Evolutionary conservation across 805 yeast species (phyloP).

Genomic region (Zygotorulaspora florentina): DNA sequence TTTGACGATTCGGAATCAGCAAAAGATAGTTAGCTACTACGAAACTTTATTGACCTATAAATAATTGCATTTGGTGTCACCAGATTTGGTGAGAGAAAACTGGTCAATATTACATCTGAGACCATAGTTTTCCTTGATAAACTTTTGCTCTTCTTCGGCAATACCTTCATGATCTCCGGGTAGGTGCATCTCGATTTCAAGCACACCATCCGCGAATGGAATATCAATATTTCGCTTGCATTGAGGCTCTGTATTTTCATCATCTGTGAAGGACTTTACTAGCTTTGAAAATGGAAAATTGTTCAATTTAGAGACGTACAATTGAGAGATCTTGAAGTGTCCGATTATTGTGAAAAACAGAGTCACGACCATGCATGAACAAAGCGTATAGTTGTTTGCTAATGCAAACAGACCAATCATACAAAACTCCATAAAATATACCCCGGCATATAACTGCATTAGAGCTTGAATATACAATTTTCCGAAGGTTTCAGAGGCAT

Average conservation of each 20-base stretch:
- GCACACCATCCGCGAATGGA: constrained; percentile 15
- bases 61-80: constrained; percentile 13
- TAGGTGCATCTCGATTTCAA: constrained; percentile 37
- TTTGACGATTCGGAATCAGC: constrained; percentile 9
- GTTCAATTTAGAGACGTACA: constrained; percentile 14
- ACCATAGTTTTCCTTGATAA: constrained; percentile 16
- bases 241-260: neutral
- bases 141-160: constrained; percentile 23
- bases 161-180: constrained; percentile 41
- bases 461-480: constrained; percentile 68
- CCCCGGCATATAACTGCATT: constrained; percentile 71
- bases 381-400: constrained; percentile 46
- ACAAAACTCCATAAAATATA: constrained; percentile 76
- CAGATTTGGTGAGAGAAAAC: constrained; percentile 14
- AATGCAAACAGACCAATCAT: constrained; percentile 71
- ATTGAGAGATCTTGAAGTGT: constrained; percentile 47
- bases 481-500: constrained; percentile 64
- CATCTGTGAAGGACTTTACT: neutral
- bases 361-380: constrained; percentile 46
- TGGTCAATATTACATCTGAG: constrained; percentile 12
- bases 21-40: neutral
- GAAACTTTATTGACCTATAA: neutral
- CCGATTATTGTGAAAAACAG: constrained; percentile 52
- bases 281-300: constrained; percentile 5
- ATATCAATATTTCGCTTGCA: neutral